Percentiles rank a stretch among this genome's conserved stretches.
Evolutionary conservation across 2,329 filamentous ascomycete genomes (phyloP).

Genomic region (Exserohilum rostratum): DNA sequence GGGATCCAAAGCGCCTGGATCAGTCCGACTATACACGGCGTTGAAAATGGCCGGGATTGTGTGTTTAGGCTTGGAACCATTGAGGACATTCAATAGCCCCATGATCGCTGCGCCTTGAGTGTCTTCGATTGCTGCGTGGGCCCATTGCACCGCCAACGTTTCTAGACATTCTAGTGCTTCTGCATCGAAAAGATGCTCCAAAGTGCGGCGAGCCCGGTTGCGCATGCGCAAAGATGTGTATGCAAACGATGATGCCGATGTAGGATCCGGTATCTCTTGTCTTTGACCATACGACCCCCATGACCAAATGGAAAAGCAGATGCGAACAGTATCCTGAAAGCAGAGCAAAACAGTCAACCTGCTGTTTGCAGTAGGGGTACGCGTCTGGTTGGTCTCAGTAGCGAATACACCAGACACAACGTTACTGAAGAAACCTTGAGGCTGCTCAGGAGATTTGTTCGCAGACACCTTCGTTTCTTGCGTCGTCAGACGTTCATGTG

Average conservation of each 20-base stretch:
- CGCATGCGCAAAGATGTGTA: constrained; percentile 92
- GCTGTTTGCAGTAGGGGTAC: constrained; percentile 88
- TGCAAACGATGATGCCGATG: constrained; percentile 79
- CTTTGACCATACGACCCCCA: constrained; percentile 77
- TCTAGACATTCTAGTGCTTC: constrained; percentile 94
- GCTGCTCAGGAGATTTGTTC: constrained; percentile 79
- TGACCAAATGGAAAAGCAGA: constrained; percentile 93
- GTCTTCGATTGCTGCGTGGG: constrained; percentile 56
- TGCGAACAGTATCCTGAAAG: constrained; percentile 92
- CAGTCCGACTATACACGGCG: constrained; percentile 92
- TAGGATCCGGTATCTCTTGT: constrained; percentile 63
- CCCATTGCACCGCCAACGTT: constrained; percentile 87
- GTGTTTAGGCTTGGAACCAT: constrained; percentile 87
- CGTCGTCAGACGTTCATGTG: constrained; percentile 78
- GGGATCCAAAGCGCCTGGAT: constrained; percentile 78
- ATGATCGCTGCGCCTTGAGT: constrained; percentile 71
- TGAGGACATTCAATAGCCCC: constrained; percentile 85
- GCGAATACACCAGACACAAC: constrained; percentile 93
- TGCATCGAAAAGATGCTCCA: constrained; percentile 91
- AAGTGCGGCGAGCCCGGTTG: constrained; percentile 82
- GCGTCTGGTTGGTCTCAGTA: constrained; percentile 75
- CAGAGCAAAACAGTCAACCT: constrained; percentile 92
- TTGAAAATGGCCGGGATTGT: constrained; percentile 95
- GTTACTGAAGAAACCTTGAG: constrained; percentile 88
- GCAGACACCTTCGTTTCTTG: constrained; percentile 74